Evolutionary conservation across 1,284 basidiomycete species (phyloP), one percentile per base, ranked within the genome.

Genomic region (Leccinum pachyderme): DNA sequence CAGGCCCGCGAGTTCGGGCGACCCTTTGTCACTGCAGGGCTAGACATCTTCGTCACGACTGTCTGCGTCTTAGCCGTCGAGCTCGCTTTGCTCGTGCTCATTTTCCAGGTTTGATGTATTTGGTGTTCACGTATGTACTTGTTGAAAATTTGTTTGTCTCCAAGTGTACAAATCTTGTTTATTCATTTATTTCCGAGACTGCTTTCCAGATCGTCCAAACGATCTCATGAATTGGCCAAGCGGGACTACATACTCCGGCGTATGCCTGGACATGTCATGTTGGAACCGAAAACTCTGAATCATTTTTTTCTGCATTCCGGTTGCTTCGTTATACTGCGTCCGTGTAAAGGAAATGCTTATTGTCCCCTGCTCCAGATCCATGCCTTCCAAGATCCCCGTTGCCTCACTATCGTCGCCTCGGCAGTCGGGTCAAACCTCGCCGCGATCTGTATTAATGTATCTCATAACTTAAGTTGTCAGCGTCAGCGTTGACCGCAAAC

Each of bases 11-110:
- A 87, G 7, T 89, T 85, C 61, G 89, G 89, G 0, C 76, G 87
- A 24, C 88, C 89, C 12, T 93, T 91, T 66, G 69, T 86, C n/a
- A 91, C 90, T 1, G 88, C 91, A 12, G 91, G 91, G 5, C 81
- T 84, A 76, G 82, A 86, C 49, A 86, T 90, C 1, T 59, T 89
- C 1, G 72, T 77, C 7, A 81, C 92, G 6, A 77, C 86, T 0
- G 62, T 75, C 7, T 75, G 89, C 4, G 88, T 92, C 0, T 80
- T 81, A 2, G 71, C 74, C 0, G 80, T 87, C 9, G 89, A 92
- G 65, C 72, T 91, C 50, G 80, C 75, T 0, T 72, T 93, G 37
- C 67, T 92, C 15, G 79, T 82, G 5, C 76, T 92, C 48, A 73
- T 89, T 41, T 56, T 86, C 47, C 46, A 56, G 47, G 27, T 68